Conservation (phyloP, 352 stramenopile genomes). For the Phytophthora tubulina region DNA sequence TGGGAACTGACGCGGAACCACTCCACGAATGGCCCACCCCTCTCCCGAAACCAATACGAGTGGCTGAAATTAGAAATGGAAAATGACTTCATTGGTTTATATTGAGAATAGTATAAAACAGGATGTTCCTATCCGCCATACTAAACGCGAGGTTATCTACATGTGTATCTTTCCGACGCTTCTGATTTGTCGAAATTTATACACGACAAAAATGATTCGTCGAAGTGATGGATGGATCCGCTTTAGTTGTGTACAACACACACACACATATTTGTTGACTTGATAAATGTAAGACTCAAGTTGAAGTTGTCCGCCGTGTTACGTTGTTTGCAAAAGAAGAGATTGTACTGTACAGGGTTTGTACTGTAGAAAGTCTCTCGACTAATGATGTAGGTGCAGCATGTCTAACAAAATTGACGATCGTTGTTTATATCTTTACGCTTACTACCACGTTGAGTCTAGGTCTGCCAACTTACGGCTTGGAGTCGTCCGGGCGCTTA, state of each 20-base stretch:
- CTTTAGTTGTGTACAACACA: not conserved
- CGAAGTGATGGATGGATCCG: not conserved
- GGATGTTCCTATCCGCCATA: not conserved
- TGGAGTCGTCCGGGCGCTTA: slow-evolving; percentile 57
- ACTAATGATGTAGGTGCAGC: not conserved
- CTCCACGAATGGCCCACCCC: not conserved
- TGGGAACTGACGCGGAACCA: slow-evolving; percentile 36
- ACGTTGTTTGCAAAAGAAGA: too few relatives aligned
- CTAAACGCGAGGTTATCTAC: slow-evolving; percentile 2
- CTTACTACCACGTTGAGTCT: slow-evolving; percentile 17
- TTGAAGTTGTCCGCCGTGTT: too few relatives aligned
- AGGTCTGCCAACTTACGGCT: slow-evolving; percentile 25
- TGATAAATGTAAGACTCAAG: not conserved
- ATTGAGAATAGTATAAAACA: not conserved
- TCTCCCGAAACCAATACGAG: slow-evolving; percentile 20
- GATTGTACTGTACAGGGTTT: too few relatives aligned
- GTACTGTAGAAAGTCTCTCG: not conserved
- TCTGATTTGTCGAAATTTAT: slow-evolving; percentile 17
- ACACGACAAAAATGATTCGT: slow-evolving; percentile 15
- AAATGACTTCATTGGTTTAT: slow-evolving; percentile 11
- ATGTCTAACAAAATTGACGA: slow-evolving; percentile 20
- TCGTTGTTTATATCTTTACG: slow-evolving; percentile 37
- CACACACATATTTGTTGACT: slow-evolving; percentile 4
- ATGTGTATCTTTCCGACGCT: not conserved
- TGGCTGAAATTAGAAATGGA: slow-evolving; percentile 25